Evolutionary conservation across 441 rosid species (phyloP).

Genomic region (Adansonia gregorii): DNA sequence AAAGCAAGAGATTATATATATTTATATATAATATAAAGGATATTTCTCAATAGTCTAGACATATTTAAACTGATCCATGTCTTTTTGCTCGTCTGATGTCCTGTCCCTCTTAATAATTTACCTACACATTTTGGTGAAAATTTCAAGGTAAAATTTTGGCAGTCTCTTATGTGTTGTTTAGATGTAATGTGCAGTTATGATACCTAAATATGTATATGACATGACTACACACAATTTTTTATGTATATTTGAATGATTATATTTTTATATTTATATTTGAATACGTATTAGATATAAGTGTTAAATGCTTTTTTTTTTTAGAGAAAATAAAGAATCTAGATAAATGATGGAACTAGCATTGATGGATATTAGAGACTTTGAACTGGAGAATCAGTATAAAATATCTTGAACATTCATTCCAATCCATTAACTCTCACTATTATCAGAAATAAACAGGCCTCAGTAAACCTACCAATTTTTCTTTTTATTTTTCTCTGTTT

Average conservation of each 20-base stretch:
- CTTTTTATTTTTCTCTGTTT: conserved; percentile 19
- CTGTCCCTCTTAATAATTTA: neutral
- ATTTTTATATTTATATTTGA: too few species aligned
- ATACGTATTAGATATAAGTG: too few species aligned
- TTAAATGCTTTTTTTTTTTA: too few species aligned
- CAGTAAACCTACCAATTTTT: conserved; percentile 24
- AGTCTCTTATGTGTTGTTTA: too few species aligned
- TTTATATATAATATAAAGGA: neutral
- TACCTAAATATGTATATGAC: too few species aligned
- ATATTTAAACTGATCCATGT: neutral
- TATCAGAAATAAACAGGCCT: conserved; percentile 24
- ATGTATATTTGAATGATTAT: too few species aligned
- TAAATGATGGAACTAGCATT: neutral
- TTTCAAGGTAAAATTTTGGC: neutral
- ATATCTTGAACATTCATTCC: neutral
- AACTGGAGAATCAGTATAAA: neutral
- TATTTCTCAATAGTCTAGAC: neutral
- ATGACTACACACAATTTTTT: too few species aligned
- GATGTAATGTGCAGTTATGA: too few species aligned
- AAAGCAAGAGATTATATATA: neutral
- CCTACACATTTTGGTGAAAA: neutral
- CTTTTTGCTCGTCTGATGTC: conserved; percentile 13
- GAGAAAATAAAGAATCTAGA: too few species aligned
- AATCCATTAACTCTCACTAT: neutral
- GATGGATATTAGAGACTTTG: neutral